These are phyloP conservation scores for Zygotorulaspora sp. DNA, from an alignment of 805 yeast genomes.

Conservation along the genomic window DNA sequence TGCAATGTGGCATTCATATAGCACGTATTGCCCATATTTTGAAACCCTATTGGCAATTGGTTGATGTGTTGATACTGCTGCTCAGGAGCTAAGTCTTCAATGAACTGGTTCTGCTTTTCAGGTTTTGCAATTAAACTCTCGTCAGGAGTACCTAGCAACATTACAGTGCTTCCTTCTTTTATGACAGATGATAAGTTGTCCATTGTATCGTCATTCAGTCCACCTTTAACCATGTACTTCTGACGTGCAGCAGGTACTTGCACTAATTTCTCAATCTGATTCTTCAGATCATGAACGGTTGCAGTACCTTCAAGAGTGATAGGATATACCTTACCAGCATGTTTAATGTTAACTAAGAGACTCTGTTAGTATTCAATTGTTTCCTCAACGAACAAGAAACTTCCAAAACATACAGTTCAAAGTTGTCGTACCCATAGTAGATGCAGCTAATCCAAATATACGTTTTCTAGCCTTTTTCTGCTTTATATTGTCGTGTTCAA, in stretches of 20 bases:
- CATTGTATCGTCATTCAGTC: constrained; percentile 66
- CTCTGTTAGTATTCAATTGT: neutral
- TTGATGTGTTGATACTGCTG: constrained; percentile 36
- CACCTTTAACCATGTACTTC: constrained; percentile 85
- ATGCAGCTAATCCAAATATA: too few species aligned
- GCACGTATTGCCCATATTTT: constrained; percentile 94
- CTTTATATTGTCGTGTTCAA: too few species aligned
- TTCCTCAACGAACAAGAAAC: neutral
- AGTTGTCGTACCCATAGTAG: neutral
- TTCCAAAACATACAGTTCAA: constrained; percentile 2
- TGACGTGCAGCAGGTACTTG: constrained; percentile 86
- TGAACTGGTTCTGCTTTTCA: constrained; percentile 49
- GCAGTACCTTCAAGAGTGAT: constrained; percentile 33
- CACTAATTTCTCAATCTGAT: constrained; percentile 65
- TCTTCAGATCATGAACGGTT: constrained; percentile 54
- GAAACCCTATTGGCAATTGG: constrained; percentile 79
- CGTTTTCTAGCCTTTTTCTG: too few species aligned
- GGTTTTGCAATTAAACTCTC: constrained; percentile 51
- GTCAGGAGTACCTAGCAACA: constrained; percentile 93
- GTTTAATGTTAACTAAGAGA: constrained; percentile 44
- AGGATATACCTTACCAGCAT: constrained; percentile 64
- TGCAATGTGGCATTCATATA: constrained; percentile 88
- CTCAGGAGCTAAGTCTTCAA: constrained; percentile 59
- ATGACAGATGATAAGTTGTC: constrained; percentile 41
- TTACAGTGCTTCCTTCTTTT: constrained; percentile 61